Conservation (phyloP, 2,329 filamentous ascomycete species). For the Blastomyces gilchristii region DNA sequence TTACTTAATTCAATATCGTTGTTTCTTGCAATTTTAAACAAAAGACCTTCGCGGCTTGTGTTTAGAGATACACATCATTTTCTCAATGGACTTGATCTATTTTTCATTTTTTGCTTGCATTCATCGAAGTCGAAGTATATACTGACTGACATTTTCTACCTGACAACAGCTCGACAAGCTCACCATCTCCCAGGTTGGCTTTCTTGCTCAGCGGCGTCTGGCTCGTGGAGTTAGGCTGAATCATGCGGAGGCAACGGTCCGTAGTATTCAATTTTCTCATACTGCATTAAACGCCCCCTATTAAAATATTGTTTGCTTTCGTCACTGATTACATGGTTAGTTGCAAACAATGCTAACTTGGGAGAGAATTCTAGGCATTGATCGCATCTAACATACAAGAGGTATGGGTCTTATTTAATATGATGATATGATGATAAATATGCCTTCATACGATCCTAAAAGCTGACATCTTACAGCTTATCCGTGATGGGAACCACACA, state of each 20-base stretch:
- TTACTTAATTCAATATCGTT: too few species aligned
- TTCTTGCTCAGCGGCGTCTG: constrained; percentile 76
- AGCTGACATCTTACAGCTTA: constrained; percentile 48
- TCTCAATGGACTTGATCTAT: background rate
- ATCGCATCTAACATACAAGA: constrained; percentile 88
- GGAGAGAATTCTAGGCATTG: constrained; percentile 22
- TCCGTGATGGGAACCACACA: constrained; percentile 87
- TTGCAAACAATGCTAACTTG: background rate
- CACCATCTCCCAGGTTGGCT: constrained; percentile 76
- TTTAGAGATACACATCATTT: background rate
- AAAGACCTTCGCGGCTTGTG: too few species aligned
- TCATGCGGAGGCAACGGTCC: constrained; percentile 74
- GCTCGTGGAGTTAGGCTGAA: constrained; percentile 83
- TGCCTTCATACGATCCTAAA: constrained; percentile 6
- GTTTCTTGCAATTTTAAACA: too few species aligned
- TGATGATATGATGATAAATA: background rate
- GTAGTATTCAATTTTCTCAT: background rate
- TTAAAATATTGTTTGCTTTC: background rate
- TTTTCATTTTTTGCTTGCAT: background rate
- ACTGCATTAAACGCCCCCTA: background rate
- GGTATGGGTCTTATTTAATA: constrained; percentile 31
- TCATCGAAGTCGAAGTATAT: background rate
- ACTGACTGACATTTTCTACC: background rate
- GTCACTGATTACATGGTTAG: background rate
- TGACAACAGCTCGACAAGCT: constrained; percentile 78